Conservation (phyloP, 495 filamentous ascomycete genomes). For the Neurospora tetrasperma region DNA sequence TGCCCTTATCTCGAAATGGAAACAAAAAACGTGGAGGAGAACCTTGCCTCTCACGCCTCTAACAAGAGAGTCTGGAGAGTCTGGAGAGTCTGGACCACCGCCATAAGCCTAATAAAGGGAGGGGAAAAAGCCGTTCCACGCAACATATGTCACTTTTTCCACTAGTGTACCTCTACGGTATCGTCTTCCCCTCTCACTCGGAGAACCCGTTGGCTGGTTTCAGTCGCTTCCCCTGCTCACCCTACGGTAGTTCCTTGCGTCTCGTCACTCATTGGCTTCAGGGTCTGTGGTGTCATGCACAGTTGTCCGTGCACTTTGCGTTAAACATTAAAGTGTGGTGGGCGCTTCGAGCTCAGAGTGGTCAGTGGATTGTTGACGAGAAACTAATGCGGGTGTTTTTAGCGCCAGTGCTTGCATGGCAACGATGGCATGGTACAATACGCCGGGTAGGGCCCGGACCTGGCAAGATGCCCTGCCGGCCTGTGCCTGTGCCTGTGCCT, state of each 20-base stretch:
- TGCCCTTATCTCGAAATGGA: background rate
- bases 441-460: background rate
- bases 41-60: background rate
- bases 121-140: background rate
- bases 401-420: background rate
- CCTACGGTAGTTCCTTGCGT: background rate
- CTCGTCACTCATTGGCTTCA: background rate
- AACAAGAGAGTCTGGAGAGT: background rate
- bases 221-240: background rate
- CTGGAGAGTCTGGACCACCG: background rate
- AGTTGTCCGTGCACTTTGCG: background rate
- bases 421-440: background rate
- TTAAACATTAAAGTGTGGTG: background rate
- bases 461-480: background rate
- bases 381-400: constrained; percentile 1
- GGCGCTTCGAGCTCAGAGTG: background rate
- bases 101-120: background rate
- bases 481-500: background rate
- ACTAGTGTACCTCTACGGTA: background rate
- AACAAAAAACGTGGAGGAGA: background rate
- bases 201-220: background rate
- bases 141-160: background rate
- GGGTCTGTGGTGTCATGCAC: background rate
- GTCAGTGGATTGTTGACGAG: background rate
- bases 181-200: background rate